phyloP scores from a whole-genome alignment of 768 basidiomycete species.

The Tremella fuciformis region DNA sequence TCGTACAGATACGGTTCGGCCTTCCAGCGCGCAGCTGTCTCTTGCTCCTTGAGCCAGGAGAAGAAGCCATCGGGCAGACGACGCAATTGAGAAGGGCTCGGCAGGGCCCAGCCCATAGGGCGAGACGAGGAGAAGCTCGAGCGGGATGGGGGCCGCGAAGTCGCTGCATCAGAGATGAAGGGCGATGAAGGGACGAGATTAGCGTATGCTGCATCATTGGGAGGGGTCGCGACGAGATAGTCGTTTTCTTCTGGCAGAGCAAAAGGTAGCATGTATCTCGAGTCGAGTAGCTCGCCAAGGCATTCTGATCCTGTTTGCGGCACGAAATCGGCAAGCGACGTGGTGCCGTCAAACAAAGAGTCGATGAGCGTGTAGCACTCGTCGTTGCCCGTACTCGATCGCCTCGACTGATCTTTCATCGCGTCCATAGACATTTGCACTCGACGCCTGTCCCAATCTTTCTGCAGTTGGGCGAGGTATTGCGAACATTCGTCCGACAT shows the following conservation, averaged over 20 bases:
- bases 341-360: slow-evolving; percentile 68
- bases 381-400: slow-evolving; percentile 32
- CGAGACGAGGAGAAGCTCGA: slow-evolving; percentile 39
- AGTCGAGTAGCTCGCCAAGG: slow-evolving; percentile 87
- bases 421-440: slow-evolving; percentile 82
- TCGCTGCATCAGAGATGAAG: slow-evolving; percentile 27
- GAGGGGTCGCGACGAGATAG: slow-evolving; percentile 61
- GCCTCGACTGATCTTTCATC: slow-evolving; percentile 62
- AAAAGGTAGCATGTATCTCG: slow-evolving; percentile 86
- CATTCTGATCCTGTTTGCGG: slow-evolving; percentile 74
- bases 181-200: slow-evolving; percentile 25
- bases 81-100: slow-evolving; percentile 17
- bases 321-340: slow-evolving; percentile 69
- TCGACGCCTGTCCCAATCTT: slow-evolving; percentile 92
- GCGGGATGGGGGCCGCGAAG: slow-evolving; percentile 34
- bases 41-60: slow-evolving; percentile 40
- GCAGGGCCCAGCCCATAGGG: slow-evolving; percentile 43
- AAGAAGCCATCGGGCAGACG: slow-evolving; percentile 48
- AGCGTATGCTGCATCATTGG: slow-evolving; percentile 34
- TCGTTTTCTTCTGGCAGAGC: slow-evolving; percentile 73
- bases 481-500: slow-evolving; percentile 96
- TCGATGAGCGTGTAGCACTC: slow-evolving; percentile 60
- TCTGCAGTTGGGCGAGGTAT: slow-evolving; percentile 90
- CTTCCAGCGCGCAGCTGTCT: slow-evolving; percentile 20
- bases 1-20: slow-evolving; percentile 1